These are phyloP conservation scores for Saccharomycopsis synnaedendra DNA, from an alignment of 805 yeast species.

Conservation along the genomic window DNA sequence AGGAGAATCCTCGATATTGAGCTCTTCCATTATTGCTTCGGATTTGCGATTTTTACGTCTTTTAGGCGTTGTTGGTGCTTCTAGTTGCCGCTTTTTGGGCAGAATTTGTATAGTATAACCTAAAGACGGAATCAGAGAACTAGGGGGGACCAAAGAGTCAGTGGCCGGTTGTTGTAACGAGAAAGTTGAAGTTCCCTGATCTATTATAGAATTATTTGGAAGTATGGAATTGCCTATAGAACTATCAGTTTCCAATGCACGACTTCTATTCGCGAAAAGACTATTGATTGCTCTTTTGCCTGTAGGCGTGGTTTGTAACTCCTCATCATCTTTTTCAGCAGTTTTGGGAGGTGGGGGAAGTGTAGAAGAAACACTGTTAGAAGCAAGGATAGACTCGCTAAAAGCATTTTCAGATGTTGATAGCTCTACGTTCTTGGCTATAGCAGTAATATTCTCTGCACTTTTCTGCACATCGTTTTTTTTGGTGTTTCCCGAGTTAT, in stretches of 20 bases:
- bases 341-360: too few relatives aligned
- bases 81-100: constrained; percentile 3
- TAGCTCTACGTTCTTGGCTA: constrained; percentile 2
- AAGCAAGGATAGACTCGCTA: background rate
- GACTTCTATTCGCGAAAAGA: constrained; percentile 3
- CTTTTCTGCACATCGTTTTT: background rate
- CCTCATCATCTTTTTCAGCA: background rate
- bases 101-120: constrained; percentile 9
- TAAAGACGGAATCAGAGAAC: background rate
- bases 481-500: background rate
- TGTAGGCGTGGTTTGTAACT: constrained; percentile 1
- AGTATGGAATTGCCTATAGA: constrained; percentile 1
- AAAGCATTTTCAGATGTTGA: constrained; percentile 1
- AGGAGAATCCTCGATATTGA: constrained; percentile 15
- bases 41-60: constrained; percentile 3
- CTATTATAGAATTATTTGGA: constrained; percentile 12
- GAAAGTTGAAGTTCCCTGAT: constrained; percentile 12
- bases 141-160: background rate
- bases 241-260: background rate
- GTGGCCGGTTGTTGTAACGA: background rate
- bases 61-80: constrained; percentile 7
- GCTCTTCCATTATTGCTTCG: constrained; percentile 7
- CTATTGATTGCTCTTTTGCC: constrained; percentile 7
- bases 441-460: background rate
- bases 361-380: background rate